Evolutionary conservation across 2,329 filamentous ascomycete genomes (phyloP).

Genomic region (Ophiostoma novo-ulmi): DNA sequence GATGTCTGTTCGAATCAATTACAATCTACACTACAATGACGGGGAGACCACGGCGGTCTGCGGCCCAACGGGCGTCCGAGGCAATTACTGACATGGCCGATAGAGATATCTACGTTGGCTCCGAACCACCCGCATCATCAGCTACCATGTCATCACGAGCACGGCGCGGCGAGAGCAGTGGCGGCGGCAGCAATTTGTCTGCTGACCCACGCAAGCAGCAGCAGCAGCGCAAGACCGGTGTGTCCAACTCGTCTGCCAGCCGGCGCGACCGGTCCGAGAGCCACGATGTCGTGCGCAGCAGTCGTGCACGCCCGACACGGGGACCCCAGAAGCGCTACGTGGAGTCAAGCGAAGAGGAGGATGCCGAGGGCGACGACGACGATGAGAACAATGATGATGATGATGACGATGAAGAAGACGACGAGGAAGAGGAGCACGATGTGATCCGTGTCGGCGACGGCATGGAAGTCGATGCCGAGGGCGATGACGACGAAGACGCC

Average conservation of each 20-base stretch:
- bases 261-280: constrained; percentile 40
- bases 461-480: constrained; percentile 39
- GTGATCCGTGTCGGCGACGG: constrained; percentile 30
- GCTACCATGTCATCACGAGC: constrained; percentile 46
- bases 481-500: constrained; percentile 39
- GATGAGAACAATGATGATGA: constrained; percentile 21
- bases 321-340: constrained; percentile 57
- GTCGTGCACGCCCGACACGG: constrained; percentile 42
- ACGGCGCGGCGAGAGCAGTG: constrained; percentile 43
- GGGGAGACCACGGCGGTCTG: constrained; percentile 45
- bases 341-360: constrained; percentile 37
- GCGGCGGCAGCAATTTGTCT: constrained; percentile 39
- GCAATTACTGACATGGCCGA: constrained; percentile 50
- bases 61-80: constrained; percentile 42
- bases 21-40: constrained; percentile 37
- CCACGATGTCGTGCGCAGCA: constrained; percentile 46
- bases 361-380: constrained; percentile 13
- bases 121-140: background rate
- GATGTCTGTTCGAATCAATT: background rate
- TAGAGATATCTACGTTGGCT: constrained; percentile 36
- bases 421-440: constrained; percentile 27
- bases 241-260: constrained; percentile 15
- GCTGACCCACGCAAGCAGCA: constrained; percentile 30
- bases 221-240: constrained; percentile 22
- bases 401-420: constrained; percentile 23